Conservation (phyloP, 2,329 filamentous ascomycete species). For the Colletotrichum sp. region DNA sequence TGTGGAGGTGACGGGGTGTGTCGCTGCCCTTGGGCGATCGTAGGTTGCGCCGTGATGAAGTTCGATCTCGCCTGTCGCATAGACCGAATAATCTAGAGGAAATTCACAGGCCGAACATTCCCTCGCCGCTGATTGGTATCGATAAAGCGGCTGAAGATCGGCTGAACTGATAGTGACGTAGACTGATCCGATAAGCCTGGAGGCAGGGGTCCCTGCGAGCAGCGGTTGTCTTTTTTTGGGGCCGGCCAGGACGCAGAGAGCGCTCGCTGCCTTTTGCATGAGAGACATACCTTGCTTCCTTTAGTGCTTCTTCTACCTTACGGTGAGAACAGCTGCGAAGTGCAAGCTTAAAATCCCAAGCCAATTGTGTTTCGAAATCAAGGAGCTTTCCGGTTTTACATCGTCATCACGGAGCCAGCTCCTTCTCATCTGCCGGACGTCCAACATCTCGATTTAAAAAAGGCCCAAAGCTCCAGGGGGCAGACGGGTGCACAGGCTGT, state of each 20-base stretch:
- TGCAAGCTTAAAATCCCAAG: not conserved
- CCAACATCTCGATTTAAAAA: not conserved
- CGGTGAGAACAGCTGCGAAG: not conserved
- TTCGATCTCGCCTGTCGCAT: conserved; percentile 17
- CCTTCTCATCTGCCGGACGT: not conserved
- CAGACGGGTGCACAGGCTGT: not conserved
- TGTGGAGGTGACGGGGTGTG: not conserved
- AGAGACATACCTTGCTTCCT: not conserved
- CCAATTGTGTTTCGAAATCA: not conserved
- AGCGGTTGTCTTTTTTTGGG: not conserved
- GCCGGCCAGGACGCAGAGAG: not conserved
- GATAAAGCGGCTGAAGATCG: conserved; percentile 13
- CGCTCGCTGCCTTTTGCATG: not conserved
- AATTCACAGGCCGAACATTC: conserved; percentile 4
- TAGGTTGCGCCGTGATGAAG: not conserved
- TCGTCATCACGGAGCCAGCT: not conserved
- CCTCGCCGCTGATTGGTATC: conserved; percentile 5
- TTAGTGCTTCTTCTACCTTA: not conserved
- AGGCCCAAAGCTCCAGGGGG: not conserved
- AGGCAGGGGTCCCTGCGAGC: not conserved
- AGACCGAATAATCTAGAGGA: not conserved
- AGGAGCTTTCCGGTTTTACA: not conserved
- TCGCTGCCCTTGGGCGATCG: not conserved
- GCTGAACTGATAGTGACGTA: conserved; percentile 19
- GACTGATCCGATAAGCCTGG: not conserved